These are phyloP conservation scores for Sonneratia alba DNA, from an alignment of 345 rosid species.

Conservation along the genomic window DNA sequence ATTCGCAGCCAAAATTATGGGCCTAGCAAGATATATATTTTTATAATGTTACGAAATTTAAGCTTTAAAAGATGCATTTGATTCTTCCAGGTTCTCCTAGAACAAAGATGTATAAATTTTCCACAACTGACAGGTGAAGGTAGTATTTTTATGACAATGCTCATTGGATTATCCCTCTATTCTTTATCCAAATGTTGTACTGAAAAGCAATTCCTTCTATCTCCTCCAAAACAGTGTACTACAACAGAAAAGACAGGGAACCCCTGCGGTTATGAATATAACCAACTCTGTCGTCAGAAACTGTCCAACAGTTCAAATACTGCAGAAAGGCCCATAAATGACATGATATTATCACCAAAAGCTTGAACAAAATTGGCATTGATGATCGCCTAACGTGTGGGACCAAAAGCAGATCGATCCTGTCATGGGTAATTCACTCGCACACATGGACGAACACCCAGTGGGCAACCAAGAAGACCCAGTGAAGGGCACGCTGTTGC, in stretches of 20 bases:
- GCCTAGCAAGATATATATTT: too few species aligned
- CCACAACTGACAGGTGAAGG: background rate
- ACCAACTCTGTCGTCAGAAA: background rate
- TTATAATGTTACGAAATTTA: too few species aligned
- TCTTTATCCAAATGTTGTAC: background rate
- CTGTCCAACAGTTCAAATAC: background rate
- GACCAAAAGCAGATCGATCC: background rate
- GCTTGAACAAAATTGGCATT: background rate
- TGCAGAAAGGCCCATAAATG: background rate
- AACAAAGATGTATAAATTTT: background rate
- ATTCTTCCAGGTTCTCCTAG: background rate
- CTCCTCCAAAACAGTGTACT: background rate
- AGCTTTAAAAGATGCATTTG: too few species aligned
- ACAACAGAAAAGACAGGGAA: background rate
- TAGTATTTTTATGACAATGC: background rate
- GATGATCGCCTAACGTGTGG: background rate
- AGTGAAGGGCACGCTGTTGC: background rate
- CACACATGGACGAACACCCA: background rate
- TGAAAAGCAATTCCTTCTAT: background rate
- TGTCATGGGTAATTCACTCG: background rate
- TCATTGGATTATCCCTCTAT: background rate
- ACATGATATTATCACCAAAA: background rate
- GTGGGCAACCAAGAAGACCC: slow-evolving; percentile 1
- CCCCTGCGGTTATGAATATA: background rate
- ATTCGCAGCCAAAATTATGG: too few species aligned